Conservation (phyloP, 192 early-diverging fungal genomes). For the Chytriomyces hyalinus region DNA sequence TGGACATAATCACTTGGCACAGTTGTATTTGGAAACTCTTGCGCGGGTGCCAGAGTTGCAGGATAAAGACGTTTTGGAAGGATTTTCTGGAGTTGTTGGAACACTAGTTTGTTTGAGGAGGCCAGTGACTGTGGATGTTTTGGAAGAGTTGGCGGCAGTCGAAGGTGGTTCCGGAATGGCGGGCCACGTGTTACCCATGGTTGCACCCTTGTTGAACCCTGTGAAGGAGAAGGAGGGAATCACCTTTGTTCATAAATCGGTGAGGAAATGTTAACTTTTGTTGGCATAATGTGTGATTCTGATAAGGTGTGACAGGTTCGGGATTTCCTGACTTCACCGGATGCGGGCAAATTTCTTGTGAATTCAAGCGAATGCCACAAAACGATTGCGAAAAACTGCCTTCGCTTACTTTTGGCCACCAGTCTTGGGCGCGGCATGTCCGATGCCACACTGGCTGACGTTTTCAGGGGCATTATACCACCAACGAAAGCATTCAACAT, state of each 20-base stretch:
- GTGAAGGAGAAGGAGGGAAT: background rate
- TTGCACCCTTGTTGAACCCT: background rate
- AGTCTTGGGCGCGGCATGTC: background rate
- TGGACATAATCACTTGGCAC: background rate
- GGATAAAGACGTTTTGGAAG: background rate
- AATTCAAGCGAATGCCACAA: background rate
- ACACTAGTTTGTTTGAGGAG: background rate
- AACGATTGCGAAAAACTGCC: background rate
- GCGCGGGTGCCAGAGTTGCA: background rate
- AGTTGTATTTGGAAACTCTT: background rate
- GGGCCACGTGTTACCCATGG: background rate
- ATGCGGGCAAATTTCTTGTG: background rate
- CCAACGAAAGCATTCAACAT: background rate
- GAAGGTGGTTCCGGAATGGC: background rate
- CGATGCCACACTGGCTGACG: background rate
- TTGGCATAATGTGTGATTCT: background rate
- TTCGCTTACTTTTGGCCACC: background rate
- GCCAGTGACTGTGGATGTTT: background rate
- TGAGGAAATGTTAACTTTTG: background rate
- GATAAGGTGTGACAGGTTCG: background rate
- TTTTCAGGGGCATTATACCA: background rate
- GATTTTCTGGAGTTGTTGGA: background rate
- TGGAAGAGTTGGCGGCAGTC: background rate
- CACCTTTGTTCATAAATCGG: conserved; percentile 2
- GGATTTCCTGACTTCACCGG: background rate